Conservation (phyloP, 2,329 filamentous ascomycete genomes). For the Drechmeria coniospora region DNA sequence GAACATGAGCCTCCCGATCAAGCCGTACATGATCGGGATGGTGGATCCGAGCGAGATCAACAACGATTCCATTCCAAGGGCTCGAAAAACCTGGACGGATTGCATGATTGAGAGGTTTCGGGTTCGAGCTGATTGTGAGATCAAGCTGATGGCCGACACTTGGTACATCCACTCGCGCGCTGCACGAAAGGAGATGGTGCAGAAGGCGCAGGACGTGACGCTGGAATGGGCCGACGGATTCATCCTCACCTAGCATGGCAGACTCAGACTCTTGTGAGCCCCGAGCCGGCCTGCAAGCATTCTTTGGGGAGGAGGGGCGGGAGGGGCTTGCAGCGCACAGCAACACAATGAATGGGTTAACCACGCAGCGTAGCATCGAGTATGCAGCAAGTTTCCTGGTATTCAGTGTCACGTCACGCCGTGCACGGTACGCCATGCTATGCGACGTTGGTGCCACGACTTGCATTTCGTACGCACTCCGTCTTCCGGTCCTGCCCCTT, state of each 20-base stretch:
- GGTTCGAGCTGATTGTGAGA: not conserved
- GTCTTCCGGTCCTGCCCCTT: no score
- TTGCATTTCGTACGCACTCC: no score
- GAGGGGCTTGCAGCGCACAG: no score
- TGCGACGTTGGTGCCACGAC: no score
- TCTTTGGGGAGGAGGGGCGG: no score
- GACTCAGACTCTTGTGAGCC: no score
- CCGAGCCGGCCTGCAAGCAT: no score
- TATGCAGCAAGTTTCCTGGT: no score
- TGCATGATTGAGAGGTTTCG: not conserved
- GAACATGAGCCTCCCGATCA: not conserved
- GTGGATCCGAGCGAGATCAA: not conserved
- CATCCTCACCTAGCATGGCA: not conserved
- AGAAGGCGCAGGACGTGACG: not conserved
- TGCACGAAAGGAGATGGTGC: not conserved
- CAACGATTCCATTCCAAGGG: not conserved
- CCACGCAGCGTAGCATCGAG: no score
- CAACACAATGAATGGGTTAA: no score
- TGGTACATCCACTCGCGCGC: not conserved
- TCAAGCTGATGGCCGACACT: not conserved
- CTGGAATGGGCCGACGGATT: not conserved
- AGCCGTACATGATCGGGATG: not conserved
- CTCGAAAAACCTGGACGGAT: not conserved
- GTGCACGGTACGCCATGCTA: no score
- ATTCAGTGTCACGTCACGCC: no score